Percentiles rank a stretch among this genome's conserved stretches.
phyloP scores from a whole-genome alignment of 805 yeast genomes.

The Suhomyces pyralidae region DNA sequence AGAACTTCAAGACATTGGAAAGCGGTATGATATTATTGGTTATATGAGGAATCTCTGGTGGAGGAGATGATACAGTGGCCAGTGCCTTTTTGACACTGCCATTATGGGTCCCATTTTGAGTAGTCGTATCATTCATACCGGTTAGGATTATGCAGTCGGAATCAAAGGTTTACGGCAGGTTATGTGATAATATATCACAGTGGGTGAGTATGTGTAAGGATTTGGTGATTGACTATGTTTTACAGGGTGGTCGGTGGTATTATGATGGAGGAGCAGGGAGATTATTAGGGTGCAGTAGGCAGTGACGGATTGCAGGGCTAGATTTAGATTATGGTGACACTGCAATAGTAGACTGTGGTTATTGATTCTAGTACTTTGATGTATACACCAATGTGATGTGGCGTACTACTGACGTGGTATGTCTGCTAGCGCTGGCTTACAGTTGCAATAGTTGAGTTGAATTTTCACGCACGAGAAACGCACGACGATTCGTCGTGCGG shows the following conservation, averaged over 20 bases:
- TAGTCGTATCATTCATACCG: constrained; percentile 1
- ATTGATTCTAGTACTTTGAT: background rate
- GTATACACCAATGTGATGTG: background rate
- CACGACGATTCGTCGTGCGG: background rate
- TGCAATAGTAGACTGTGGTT: background rate
- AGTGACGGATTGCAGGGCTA: background rate
- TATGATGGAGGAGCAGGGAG: background rate
- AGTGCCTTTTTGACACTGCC: background rate
- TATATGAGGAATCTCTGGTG: constrained; percentile 64
- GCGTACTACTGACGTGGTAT: background rate
- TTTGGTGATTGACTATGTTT: background rate
- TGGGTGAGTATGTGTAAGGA: background rate
- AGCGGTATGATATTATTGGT: constrained; percentile 68
- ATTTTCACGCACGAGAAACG: background rate
- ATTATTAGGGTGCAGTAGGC: background rate
- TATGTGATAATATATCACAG: background rate
- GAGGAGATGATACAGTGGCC: constrained; percentile 2
- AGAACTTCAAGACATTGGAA: constrained; percentile 53
- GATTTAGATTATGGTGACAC: background rate
- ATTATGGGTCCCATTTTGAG: background rate
- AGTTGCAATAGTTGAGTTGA: background rate
- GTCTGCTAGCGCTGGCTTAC: background rate
- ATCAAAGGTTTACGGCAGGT: background rate
- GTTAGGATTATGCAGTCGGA: background rate
- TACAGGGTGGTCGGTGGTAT: background rate